Percentiles rank a stretch among this genome's conserved stretches.
These are phyloP conservation scores for Sarocladium brachiariae DNA, from an alignment of 2,329 filamentous ascomycete species.

Conservation along the genomic window DNA sequence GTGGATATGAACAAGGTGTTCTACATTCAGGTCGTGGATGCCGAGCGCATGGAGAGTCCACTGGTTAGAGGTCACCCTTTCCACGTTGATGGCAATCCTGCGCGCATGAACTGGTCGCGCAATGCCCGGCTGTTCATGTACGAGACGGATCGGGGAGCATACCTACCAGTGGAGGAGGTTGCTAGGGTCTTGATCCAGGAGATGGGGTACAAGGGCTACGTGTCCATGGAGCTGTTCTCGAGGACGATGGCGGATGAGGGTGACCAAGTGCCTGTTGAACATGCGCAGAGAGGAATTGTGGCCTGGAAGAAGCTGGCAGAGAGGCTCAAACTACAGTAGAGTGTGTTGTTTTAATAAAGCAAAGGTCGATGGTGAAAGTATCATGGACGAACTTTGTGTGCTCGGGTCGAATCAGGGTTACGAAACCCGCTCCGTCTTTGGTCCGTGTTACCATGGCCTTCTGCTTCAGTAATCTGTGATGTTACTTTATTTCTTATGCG, in stretches of 20 bases:
- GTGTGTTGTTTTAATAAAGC: not conserved
- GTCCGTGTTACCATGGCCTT: no score
- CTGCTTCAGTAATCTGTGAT: not conserved
- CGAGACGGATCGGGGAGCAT: slow-evolving; percentile 55
- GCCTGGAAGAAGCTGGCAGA: slow-evolving; percentile 7
- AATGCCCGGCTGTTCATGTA: slow-evolving; percentile 57
- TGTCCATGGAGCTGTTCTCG: slow-evolving; percentile 64
- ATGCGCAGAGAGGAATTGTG: slow-evolving; percentile 8
- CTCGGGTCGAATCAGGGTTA: no score
- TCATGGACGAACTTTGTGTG: not conserved
- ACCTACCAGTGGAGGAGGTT: slow-evolving; percentile 59
- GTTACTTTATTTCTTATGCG: not conserved
- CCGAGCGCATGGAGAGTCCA: slow-evolving; percentile 52
- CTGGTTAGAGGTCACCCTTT: slow-evolving; percentile 37
- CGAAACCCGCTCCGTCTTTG: no score
- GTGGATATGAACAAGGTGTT: slow-evolving; percentile 61
- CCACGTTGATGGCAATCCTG: slow-evolving; percentile 26
- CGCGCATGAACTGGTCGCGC: slow-evolving; percentile 68
- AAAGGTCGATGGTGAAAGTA: not conserved
- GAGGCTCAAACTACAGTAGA: not conserved
- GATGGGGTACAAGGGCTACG: slow-evolving; percentile 61
- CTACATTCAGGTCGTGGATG: slow-evolving; percentile 70
- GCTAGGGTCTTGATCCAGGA: slow-evolving; percentile 54
- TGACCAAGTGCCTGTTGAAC: slow-evolving; percentile 18
- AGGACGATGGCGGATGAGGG: slow-evolving; percentile 20